Evolutionary conservation across 1,284 basidiomycete species (phyloP).

Genomic region (Puccinia hordei): DNA sequence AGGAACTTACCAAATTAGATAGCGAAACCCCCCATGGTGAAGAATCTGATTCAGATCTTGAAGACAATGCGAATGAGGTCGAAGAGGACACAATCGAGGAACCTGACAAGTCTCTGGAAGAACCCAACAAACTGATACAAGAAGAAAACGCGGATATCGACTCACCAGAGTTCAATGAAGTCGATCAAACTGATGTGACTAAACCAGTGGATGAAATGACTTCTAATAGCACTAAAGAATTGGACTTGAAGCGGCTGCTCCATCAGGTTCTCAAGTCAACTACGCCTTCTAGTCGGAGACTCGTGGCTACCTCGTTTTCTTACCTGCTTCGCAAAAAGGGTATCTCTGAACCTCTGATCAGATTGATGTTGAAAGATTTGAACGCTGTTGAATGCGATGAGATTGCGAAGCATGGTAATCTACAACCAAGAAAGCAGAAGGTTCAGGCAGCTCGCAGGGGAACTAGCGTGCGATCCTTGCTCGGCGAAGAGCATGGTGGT

Average conservation of each 20-base stretch:
- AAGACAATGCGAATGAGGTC: background rate
- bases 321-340: conserved; percentile 42
- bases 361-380: conserved; percentile 43
- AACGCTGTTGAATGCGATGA: conserved; percentile 29
- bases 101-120: background rate
- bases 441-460: conserved; percentile 31
- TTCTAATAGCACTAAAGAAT: background rate
- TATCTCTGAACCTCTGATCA: conserved; percentile 30
- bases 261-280: conserved; percentile 39
- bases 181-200: background rate
- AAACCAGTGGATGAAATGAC: background rate
- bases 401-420: conserved; percentile 22
- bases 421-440: conserved; percentile 45
- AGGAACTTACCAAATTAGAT: background rate
- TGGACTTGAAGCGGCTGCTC: background rate
- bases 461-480: conserved; percentile 9
- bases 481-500: conserved; percentile 45
- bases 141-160: conserved; percentile 20
- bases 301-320: conserved; percentile 48
- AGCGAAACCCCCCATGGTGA: background rate
- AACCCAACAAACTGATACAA: background rate
- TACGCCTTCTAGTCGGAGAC: conserved; percentile 42
- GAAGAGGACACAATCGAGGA: background rate
- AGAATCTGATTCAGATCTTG: conserved; percentile 16
- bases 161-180: conserved; percentile 1